Conservation (phyloP, 2,329 filamentous ascomycete species). For the Xylariaceae sp. region DNA sequence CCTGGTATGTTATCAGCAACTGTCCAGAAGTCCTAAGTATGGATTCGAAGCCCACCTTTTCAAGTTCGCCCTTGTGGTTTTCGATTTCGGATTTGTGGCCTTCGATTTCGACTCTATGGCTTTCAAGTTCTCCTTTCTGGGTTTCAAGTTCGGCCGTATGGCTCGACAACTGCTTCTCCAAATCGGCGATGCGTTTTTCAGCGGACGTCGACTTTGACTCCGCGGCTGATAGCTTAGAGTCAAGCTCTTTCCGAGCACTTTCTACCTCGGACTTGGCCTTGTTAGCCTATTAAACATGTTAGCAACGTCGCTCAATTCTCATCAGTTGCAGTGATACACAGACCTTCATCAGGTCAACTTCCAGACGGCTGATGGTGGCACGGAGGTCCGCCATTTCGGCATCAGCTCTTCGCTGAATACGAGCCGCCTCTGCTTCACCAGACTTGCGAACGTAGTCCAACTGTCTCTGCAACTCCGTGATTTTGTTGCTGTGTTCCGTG, state of each 20-base stretch:
- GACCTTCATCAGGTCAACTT: constrained; percentile 59
- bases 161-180: constrained; percentile 43
- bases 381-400: constrained; percentile 32
- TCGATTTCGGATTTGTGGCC: too few species aligned
- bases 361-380: constrained; percentile 48
- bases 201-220: constrained; percentile 36
- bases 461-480: constrained; percentile 37
- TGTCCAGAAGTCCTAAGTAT: constrained; percentile 2
- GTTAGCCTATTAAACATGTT: constrained; percentile 41
- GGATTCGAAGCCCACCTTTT: constrained; percentile 24
- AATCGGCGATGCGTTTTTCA: constrained; percentile 42
- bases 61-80: constrained; percentile 29
- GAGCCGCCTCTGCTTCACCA: constrained; percentile 29
- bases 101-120: too few species aligned
- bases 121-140: too few species aligned
- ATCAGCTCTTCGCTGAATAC: constrained; percentile 30
- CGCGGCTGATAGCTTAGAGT: constrained; percentile 28
- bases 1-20: constrained; percentile 21
- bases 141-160: background rate
- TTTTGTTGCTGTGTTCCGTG: constrained; percentile 32
- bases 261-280: constrained; percentile 58
- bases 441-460: constrained; percentile 44
- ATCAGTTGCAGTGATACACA: constrained; percentile 5
- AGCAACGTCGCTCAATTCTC: background rate
- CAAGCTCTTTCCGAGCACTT: constrained; percentile 47